Conservation (phyloP, 78 protist genomes). For the Dictyostelium discoideum region DNA sequence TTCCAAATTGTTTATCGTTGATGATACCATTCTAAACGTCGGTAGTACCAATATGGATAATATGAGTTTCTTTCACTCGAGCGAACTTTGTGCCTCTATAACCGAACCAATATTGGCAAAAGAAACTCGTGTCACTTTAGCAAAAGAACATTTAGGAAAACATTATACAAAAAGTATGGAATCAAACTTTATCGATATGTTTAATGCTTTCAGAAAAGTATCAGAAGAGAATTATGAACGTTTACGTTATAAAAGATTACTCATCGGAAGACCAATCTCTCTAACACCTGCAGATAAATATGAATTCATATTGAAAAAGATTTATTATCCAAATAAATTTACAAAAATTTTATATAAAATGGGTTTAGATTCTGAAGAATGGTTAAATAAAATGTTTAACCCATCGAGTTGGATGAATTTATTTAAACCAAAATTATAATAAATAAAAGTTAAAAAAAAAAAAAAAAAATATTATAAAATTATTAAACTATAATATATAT, state of each 20-base stretch:
- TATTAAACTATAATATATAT: no score
- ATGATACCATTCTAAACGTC: conserved; percentile 60
- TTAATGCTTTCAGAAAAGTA: conserved; percentile 48
- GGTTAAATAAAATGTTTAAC: conserved; percentile 38
- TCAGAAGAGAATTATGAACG: conserved; percentile 65
- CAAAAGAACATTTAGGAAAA: conserved; percentile 81
- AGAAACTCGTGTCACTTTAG: conserved; percentile 65
- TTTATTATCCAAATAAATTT: conserved; percentile 69
- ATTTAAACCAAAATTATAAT: conserved; percentile 51
- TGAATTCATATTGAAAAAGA: conserved; percentile 59
- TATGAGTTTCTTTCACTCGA: conserved; percentile 80
- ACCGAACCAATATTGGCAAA: conserved; percentile 55
- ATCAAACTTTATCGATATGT: conserved; percentile 47
- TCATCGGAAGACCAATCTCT: conserved; percentile 68
- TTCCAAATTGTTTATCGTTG: conserved; percentile 80
- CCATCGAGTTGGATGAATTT: conserved; percentile 44
- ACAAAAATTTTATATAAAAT: conserved; percentile 49
- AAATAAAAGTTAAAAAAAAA: background rate
- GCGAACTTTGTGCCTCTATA: conserved; percentile 65
- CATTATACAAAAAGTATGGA: conserved; percentile 24
- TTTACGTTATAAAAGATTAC: conserved; percentile 32
- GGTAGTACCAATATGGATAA: conserved; percentile 88
- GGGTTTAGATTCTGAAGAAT: conserved; percentile 71
- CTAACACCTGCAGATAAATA: conserved; percentile 45
- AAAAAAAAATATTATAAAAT: background rate